These are phyloP conservation scores for Diaporthe humulicola DNA, from an alignment of 2,329 filamentous ascomycete species.

Conservation along the genomic window DNA sequence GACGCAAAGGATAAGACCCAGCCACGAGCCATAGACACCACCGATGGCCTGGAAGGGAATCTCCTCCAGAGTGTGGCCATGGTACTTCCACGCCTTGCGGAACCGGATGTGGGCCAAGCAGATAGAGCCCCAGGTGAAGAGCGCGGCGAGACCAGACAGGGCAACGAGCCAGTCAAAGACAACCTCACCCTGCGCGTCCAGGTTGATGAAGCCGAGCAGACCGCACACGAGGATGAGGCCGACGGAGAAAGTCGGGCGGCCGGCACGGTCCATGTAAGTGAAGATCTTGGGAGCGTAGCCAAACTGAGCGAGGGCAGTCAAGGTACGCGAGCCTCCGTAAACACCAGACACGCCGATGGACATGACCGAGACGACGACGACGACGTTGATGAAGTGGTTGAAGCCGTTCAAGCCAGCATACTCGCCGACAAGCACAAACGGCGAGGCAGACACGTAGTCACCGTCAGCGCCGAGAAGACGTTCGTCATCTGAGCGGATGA, in stretches of 20 bases:
- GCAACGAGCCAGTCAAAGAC: conserved; percentile 77
- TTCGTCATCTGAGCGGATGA: conserved; percentile 60
- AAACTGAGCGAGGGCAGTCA: conserved; percentile 70
- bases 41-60: conserved; percentile 74
- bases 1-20: conserved; percentile 71
- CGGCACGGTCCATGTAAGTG: conserved; percentile 66
- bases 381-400: conserved; percentile 69
- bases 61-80: conserved; percentile 75
- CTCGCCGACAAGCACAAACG: conserved; percentile 70
- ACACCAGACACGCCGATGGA: conserved; percentile 71
- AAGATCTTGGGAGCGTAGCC: conserved; percentile 70
- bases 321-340: conserved; percentile 70
- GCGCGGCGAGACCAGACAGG: conserved; percentile 73
- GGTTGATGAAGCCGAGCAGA: conserved; percentile 62
- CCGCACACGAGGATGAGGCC: conserved; percentile 62
- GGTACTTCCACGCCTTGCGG: conserved; percentile 71
- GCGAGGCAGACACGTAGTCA: conserved; percentile 60
- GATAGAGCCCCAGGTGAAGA: conserved; percentile 81
- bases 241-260: conserved; percentile 67
- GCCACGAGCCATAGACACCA: conserved; percentile 74
- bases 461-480: conserved; percentile 63
- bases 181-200: conserved; percentile 57
- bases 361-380: conserved; percentile 70
- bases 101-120: conserved; percentile 79
- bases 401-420: conserved; percentile 66